Evolutionary conservation across 768 basidiomycete genomes (phyloP).

Genomic region (Lentinula detonsa): DNA sequence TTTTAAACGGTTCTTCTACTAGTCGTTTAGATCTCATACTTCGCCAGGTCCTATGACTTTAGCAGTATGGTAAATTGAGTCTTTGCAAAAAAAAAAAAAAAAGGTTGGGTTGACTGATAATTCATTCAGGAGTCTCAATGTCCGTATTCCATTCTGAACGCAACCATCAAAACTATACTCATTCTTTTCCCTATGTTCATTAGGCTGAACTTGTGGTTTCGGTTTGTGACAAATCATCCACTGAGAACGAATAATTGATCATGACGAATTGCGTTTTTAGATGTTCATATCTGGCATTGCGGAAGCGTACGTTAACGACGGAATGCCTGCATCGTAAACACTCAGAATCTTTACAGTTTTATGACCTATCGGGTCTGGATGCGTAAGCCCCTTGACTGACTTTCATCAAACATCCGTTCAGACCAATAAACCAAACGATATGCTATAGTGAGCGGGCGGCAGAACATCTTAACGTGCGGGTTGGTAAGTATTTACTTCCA

Average conservation of each 20-base stretch:
- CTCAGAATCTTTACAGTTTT: slow-evolving; percentile 14
- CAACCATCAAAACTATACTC: neutral
- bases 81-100: neutral
- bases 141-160: slow-evolving; percentile 4
- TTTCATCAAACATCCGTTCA: neutral
- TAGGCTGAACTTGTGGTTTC: slow-evolving; percentile 23
- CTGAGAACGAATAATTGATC: neutral
- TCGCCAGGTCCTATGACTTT: neutral
- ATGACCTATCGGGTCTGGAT: slow-evolving; percentile 25
- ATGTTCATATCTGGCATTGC: slow-evolving; percentile 28
- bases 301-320: slow-evolving; percentile 18
- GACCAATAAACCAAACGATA: neutral
- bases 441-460: slow-evolving; percentile 17
- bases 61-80: slow-evolving; percentile 20
- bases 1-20: neutral
- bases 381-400: slow-evolving; percentile 9
- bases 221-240: slow-evolving; percentile 9
- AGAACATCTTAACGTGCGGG: slow-evolving; percentile 13
- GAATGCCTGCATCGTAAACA: neutral
- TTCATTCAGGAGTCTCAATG: slow-evolving; percentile 24
- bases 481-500: slow-evolving; percentile 10
- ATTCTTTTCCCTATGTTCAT: neutral
- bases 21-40: neutral
- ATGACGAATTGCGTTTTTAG: slow-evolving; percentile 8
- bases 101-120: neutral